Evolutionary conservation across 2,329 filamentous ascomycete species (phyloP), one percentile per base, ranked within the genome.

Genomic region (Aspergillus aculeatus): DNA sequence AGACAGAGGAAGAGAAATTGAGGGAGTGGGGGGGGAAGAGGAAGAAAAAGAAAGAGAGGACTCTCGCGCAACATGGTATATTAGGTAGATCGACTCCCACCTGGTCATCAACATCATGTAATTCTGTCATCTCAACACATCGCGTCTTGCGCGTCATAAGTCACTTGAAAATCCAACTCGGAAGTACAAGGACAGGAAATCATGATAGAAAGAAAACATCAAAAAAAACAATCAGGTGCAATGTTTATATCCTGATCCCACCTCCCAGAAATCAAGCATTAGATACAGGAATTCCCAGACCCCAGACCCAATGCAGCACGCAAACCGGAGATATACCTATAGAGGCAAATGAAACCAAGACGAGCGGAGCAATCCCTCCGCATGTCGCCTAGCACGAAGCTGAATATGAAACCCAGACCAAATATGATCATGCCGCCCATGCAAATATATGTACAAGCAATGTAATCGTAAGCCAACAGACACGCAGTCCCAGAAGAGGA

Each of bases 401-500:
- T 44, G 55, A 54, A 58, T 49, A 50, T 26, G 56, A 47, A 62
- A 57, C 50, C 48, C 35, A 59, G 54, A 44, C 54, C 55, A 54
- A 61, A 57, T 57, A 64, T 62, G 64, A 58, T 60, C 62, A 58
- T 66, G 66, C 64, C 65, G 54, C 66, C 60, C 60, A 67, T 69
- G 65, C 64, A 60, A 69, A 64, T 66, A 74, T 74, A 74, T 74
- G 68, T 73, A 74, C 71, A 74, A 66, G 64, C 60, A 67, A 69
- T 66, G 65, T 67, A 69, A 61, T 65, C 54, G 57, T 63, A 55
- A 61, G 51, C 59, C 24, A 55, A 55, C 41, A 48, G 41, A 55
- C n/a, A 31, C 41, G 44, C 24, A 55, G 48, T 44, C 52, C 52
- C 23, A 19, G 38, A 29, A 26, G 24, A 29, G 14, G 29, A 65